Evolutionary conservation across 805 yeast species (phyloP).

Genomic region (Cyberlindnera amylophila): DNA sequence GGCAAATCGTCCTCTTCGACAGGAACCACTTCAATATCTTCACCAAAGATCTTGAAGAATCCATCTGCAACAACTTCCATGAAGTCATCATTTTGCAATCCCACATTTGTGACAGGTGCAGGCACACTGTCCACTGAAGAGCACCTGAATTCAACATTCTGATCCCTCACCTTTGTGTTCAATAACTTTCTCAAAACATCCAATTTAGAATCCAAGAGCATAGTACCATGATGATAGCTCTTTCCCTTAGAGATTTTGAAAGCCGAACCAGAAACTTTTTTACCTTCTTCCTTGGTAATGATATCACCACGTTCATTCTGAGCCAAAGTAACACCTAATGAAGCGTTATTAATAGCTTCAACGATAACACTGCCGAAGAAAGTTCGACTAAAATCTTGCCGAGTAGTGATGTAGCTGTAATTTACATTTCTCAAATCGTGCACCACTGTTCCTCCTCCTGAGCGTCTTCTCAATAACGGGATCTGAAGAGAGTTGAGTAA

Average conservation of each 20-base stretch:
- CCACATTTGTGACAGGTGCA: constrained; percentile 72
- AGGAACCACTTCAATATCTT: constrained; percentile 24
- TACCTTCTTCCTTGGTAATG: constrained; percentile 37
- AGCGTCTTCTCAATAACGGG: constrained; percentile 71
- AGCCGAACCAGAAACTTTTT: constrained; percentile 90
- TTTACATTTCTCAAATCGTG: constrained; percentile 90
- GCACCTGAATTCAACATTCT: constrained; percentile 39
- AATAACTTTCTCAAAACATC: constrained; percentile 57
- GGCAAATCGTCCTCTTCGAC: constrained; percentile 29
- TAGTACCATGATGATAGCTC: constrained; percentile 94
- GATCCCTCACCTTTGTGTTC: constrained; percentile 36
- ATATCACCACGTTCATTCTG: constrained; percentile 84
- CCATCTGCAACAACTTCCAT: constrained; percentile 31
- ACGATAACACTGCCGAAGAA: constrained; percentile 36
- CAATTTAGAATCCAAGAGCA: constrained; percentile 70
- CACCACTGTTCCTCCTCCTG: constrained; percentile 97
- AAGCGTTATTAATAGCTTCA: constrained; percentile 23
- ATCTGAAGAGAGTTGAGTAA: constrained; percentile 45
- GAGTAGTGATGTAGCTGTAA: constrained; percentile 73
- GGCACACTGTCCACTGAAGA: constrained; percentile 69
- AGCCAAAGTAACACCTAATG: constrained; percentile 27
- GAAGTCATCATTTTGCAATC: constrained; percentile 43
- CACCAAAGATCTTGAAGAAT: constrained; percentile 27
- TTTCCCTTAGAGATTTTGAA: constrained; percentile 77
- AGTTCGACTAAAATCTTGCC: constrained; percentile 57